Base-by-base conservation (phyloP, 805 yeast genomes). In the Saturnispora serradocipensis region DNA sequence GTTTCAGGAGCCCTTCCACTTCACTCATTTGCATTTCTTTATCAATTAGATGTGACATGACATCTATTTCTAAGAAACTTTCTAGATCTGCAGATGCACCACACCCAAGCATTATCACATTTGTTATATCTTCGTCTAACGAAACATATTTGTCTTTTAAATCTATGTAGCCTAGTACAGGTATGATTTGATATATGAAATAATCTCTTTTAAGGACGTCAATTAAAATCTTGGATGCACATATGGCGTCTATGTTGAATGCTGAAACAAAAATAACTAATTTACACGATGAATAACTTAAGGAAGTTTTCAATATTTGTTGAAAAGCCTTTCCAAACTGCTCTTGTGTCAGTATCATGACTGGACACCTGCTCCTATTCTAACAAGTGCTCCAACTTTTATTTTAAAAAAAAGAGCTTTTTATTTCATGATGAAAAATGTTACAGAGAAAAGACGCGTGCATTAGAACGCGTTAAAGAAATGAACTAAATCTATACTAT, bases 21-120 rank as follows among this genome's bases (percentile, higher is more conserved):
- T 20, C 10, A 4, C 44, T 47, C 5, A 16, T 13, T 15, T 18
- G 22, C 36, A 49, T 43, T 50, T 64, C 61, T 38, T 16, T 9
- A 7, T 66, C 70, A 3, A 69, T 67, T 11, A 81, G 56, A 50
- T 74, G 78, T 5, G 78, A 78, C 45, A 77, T 72, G 3, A 78
- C 72, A 51, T 82, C 80, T 11, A 85, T 75, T 16, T 82, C 87
- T 40, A 86, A 71, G 61, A 85, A 85, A 24, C 79, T 70, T 62
- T 86, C 95, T 30, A 93, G 61, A 65, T 93, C 97, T 10, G 90
- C 78, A 78, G 86, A 81, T 4, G 95, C 95, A 13, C 99, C 99
- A 69, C 97, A 93, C 0, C 99, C 99, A 0, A 93, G 69, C 40
- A 90, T 71, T 4, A 93, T 66, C 18, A 91, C 85, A 60, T 84